Percentiles rank a stretch among this genome's conserved stretches.
Evolutionary conservation across 2,329 filamentous ascomycete species (phyloP).

Genomic region (Microsporum ferrugineum): DNA sequence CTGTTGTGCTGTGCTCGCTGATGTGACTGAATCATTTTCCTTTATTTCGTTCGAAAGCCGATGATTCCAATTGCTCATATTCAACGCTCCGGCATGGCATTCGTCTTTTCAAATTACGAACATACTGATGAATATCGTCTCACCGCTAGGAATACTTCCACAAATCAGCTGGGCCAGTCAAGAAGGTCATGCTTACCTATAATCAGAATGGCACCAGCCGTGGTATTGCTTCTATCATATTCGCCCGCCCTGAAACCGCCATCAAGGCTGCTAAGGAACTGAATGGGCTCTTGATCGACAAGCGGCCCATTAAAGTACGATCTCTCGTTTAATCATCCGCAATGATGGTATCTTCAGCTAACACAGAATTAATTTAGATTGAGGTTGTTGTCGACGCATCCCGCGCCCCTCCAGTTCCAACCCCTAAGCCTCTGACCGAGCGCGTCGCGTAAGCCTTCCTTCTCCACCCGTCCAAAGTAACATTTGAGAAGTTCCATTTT

Average conservation of each 20-base stretch:
- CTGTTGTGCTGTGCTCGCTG: constrained; percentile 51
- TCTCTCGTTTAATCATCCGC: constrained; percentile 5
- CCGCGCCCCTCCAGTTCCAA: constrained; percentile 54
- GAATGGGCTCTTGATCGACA: constrained; percentile 84
- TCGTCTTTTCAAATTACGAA: constrained; percentile 15
- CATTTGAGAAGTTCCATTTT: not conserved
- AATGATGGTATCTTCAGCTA: constrained; percentile 10
- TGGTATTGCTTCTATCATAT: constrained; percentile 82
- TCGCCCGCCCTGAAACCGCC: constrained; percentile 68
- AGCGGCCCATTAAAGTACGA: constrained; percentile 72
- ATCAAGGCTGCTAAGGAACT: constrained; percentile 71
- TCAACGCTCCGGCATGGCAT: constrained; percentile 16
- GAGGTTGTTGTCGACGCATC: constrained; percentile 79
- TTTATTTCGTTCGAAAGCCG: constrained; percentile 12
- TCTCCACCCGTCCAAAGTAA: not conserved
- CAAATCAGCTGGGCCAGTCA: constrained; percentile 78
- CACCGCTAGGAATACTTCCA: constrained; percentile 86
- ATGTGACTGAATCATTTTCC: constrained; percentile 28
- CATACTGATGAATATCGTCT: constrained; percentile 39
- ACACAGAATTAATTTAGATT: constrained; percentile 45
- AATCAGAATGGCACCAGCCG: constrained; percentile 84
- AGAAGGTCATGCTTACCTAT: constrained; percentile 83
- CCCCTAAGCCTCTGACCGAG: constrained; percentile 67
- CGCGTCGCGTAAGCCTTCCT: constrained; percentile 57
- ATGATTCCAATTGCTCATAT: constrained; percentile 13